Percentiles rank a stretch among this genome's conserved stretches.
These are phyloP conservation scores for Aspergillus aculeatus DNA, from an alignment of 2,329 filamentous ascomycete genomes.

Conservation along the genomic window DNA sequence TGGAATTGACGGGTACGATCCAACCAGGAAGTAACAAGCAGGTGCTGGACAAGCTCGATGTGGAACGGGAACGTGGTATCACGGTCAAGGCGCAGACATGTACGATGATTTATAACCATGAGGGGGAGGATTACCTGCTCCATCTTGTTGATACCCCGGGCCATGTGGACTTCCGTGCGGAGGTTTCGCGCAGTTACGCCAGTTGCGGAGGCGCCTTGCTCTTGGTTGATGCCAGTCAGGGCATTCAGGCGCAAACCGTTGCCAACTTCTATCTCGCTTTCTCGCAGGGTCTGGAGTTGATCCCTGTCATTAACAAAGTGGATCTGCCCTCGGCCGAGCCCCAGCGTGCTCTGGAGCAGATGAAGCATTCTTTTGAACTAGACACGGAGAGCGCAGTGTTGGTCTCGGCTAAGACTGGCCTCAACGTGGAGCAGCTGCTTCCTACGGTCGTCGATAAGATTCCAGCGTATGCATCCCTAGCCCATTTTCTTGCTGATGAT, in stretches of 20 bases:
- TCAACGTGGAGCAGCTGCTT: conserved; percentile 79
- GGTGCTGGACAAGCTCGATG: conserved; percentile 93
- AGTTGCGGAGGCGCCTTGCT: conserved; percentile 91
- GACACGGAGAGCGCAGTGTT: conserved; percentile 70
- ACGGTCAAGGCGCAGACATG: conserved; percentile 99
- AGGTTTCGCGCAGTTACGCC: conserved; percentile 93
- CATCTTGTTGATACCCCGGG: conserved; percentile 96
- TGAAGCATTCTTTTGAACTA: conserved; percentile 82
- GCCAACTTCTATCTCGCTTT: conserved; percentile 99
- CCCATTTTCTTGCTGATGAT: not conserved
- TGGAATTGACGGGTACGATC: conserved; percentile 94
- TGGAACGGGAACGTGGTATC: conserved; percentile 92
- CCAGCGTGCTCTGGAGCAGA: conserved; percentile 80
- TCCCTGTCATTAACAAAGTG: conserved; percentile 96
- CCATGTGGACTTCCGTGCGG: conserved; percentile 95
- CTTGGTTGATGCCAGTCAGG: conserved; percentile 93
- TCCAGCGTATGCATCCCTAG: conserved; percentile 54
- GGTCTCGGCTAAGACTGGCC: conserved; percentile 91
- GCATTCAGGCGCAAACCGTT: conserved; percentile 95
- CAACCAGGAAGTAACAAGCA: conserved; percentile 84
- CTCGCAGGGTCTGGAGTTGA: conserved; percentile 78
- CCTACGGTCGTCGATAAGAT: conserved; percentile 83
- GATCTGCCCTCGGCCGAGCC: conserved; percentile 88
- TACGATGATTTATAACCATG: conserved; percentile 90
- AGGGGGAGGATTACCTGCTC: conserved; percentile 83